Conservation (phyloP, 1,284 basidiomycete species). For the Cutaneotrichosporon arboriforme region DNA sequence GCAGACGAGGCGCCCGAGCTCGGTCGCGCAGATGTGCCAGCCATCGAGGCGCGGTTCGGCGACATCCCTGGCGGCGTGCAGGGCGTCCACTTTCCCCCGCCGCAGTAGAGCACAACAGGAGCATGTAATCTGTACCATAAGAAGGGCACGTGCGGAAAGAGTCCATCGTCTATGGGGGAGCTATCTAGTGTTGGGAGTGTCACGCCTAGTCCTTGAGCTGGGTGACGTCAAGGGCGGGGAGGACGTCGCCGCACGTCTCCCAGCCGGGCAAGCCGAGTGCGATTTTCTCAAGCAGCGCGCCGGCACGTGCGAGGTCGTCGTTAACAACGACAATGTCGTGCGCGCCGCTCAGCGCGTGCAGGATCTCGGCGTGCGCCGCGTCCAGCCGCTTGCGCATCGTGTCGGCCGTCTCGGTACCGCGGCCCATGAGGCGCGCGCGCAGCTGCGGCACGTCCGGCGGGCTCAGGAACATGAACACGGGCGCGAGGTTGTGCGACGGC, state of each 20-base stretch:
- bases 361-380: constrained; percentile 76
- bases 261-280: constrained; percentile 59
- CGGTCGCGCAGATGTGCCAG: constrained; percentile 20
- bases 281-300: constrained; percentile 59
- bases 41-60: constrained; percentile 4
- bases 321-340: constrained; percentile 89
- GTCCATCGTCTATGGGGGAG: neutral
- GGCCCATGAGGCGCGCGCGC: constrained; percentile 62
- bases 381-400: constrained; percentile 70
- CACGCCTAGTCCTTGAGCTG: constrained; percentile 16
- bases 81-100: constrained; percentile 8
- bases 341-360: constrained; percentile 68
- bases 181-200: constrained; percentile 1
- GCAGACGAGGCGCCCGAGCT: constrained; percentile 45
- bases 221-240: constrained; percentile 38
- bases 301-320: constrained; percentile 81
- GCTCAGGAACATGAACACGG: constrained; percentile 88
- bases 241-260: constrained; percentile 38
- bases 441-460: constrained; percentile 72
- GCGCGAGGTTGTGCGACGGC: constrained; percentile 59
- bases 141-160: neutral
- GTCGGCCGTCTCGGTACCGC: constrained; percentile 79
- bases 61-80: constrained; percentile 1
- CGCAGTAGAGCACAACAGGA: constrained; percentile 1
- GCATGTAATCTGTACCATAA: no score